These are phyloP conservation scores for Diaporthe sp. DNA, from an alignment of 2,329 filamentous ascomycete genomes.

Conservation along the genomic window DNA sequence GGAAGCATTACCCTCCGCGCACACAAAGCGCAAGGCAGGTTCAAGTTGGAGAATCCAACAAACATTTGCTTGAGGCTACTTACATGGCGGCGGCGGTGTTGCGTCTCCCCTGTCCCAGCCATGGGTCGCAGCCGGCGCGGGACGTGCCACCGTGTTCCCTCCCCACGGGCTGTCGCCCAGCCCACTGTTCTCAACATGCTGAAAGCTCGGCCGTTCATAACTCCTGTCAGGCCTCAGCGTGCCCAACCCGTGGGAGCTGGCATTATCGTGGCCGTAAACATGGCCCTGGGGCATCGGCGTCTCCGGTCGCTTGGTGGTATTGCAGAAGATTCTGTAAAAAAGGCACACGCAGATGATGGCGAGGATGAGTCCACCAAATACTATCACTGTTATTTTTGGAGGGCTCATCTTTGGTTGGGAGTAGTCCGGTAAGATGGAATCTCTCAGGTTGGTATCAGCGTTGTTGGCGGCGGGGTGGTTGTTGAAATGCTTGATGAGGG, in stretches of 20 bases:
- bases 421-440: neutral
- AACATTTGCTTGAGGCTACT: neutral
- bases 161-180: too few species aligned
- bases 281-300: too few species aligned
- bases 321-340: neutral
- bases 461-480: neutral
- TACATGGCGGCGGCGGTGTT: neutral
- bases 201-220: neutral
- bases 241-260: neutral
- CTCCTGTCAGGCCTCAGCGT: neutral
- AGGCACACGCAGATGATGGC: neutral
- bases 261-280: neutral
- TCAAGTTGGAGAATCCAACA: too few species aligned
- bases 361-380: neutral
- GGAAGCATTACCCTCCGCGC: neutral
- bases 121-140: neutral
- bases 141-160: neutral
- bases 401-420: neutral
- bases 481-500: neutral
- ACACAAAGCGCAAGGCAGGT: too few species aligned
- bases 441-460: neutral
- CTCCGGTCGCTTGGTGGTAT: too few species aligned
- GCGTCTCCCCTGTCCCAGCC: fast-evolving
- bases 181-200: neutral
- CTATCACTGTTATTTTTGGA: neutral